Conservation (phyloP, 2,329 filamentous ascomycete species). For the Ascochyta koolunga region DNA sequence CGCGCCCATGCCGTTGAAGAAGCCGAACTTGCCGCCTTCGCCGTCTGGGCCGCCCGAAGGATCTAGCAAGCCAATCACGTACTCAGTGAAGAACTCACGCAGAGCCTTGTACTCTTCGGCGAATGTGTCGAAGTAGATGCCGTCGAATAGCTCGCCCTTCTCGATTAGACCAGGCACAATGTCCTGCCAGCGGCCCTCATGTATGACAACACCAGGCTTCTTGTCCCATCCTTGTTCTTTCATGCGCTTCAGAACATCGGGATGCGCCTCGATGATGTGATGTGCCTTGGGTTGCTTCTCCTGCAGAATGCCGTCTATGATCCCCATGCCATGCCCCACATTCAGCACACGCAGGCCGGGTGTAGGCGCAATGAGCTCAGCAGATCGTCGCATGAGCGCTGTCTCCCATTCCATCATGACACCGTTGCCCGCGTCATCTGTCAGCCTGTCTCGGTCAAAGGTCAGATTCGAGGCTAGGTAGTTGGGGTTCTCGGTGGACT, state of each 20-base stretch:
- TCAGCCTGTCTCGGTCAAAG: slow-evolving; percentile 54
- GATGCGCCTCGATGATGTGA: slow-evolving; percentile 60
- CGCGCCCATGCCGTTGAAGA: slow-evolving; percentile 81
- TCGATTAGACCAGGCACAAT: slow-evolving; percentile 53
- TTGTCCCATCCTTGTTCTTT: slow-evolving; percentile 55
- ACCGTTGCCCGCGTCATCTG: slow-evolving; percentile 56
- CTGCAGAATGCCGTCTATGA: slow-evolving; percentile 56
- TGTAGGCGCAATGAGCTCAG: slow-evolving; percentile 49
- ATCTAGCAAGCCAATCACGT: slow-evolving; percentile 79
- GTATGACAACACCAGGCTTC: slow-evolving; percentile 56
- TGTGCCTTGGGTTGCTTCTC: slow-evolving; percentile 52
- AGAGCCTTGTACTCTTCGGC: slow-evolving; percentile 91
- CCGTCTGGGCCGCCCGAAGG: slow-evolving; percentile 49
- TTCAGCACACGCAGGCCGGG: slow-evolving; percentile 55
- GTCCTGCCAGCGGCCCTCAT: slow-evolving; percentile 58
- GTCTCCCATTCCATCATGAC: slow-evolving; percentile 63
- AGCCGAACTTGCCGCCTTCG: slow-evolving; percentile 63
- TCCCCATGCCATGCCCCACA: slow-evolving; percentile 59
- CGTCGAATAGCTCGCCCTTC: slow-evolving; percentile 53
- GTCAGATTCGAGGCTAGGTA: slow-evolving; percentile 57
- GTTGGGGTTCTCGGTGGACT: slow-evolving; percentile 53
- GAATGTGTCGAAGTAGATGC: slow-evolving; percentile 95
- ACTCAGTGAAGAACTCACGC: slow-evolving; percentile 84
- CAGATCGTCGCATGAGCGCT: slow-evolving; percentile 55
- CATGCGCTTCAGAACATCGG: slow-evolving; percentile 54